Evolutionary conservation across 73 alveolate species (phyloP), one percentile per base, ranked within the genome.

Genomic region (Paramecium pentaurelia): DNA sequence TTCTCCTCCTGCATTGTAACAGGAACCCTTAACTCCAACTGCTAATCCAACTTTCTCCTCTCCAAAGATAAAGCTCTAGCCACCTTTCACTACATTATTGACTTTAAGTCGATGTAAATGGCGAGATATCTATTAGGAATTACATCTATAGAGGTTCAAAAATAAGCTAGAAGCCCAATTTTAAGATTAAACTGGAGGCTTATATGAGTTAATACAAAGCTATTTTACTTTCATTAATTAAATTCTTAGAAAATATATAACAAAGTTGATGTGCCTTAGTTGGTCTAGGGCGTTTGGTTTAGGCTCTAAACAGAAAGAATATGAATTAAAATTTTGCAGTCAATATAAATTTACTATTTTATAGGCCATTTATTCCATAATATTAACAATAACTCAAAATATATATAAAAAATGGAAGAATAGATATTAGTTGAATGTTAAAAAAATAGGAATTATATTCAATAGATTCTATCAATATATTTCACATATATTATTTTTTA

Each of bases 31-130:
- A 2, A 80, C 91, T 25, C 91, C 91, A n/a, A 80, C 91, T 40
- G 91, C 91, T 20, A 80, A 44, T 3, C 91, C 91, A 45, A 80
- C 91, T 45, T 80, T 80, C 34, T 80, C 91, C n/a, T 80, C 73
- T 11, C 77, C 58, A 47, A 80, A 80, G 12, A 80, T 40, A n/a
- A 32, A 80, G 14, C 49, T 49, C 30, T 28, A 47, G n/a, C 91
- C 91, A 10, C 91, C 91, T 18, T 42, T 80, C 37, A 27, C 32
- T 27, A 80, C 75, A 25, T 49, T 80, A 18, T 80, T 42, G 27
- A 80, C 91, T 49, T 80, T 80, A 4, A 80, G 49, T 40, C 91
- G 1, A 80, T 80, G 91, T 36, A 80, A 32, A 20, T 80, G 91
- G 25, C 60, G 58, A 73, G 87, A 34, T 16, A 73, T 73, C 34